Evolutionary conservation across 768 basidiomycete species (phyloP).

Genomic region (Lentinula detonsa): DNA sequence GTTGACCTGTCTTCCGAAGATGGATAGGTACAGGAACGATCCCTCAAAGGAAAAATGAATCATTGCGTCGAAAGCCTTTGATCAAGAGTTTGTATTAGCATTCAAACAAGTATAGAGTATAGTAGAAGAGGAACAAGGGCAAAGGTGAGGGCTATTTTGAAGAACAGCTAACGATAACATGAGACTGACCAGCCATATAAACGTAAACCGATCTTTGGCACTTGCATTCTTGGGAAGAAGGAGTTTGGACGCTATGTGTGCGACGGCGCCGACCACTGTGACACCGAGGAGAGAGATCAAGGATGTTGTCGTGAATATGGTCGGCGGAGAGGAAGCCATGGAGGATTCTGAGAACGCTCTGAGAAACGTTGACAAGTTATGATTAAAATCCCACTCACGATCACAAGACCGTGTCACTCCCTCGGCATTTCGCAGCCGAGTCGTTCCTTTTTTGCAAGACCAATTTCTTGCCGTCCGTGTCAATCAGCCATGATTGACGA

Average conservation of each 20-base stretch:
- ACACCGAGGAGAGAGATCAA: slow-evolving; percentile 61
- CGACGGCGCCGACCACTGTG: slow-evolving; percentile 39
- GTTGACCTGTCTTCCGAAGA: slow-evolving; percentile 68
- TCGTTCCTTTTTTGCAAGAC: too few relatives aligned
- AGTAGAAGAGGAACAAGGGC: not conserved
- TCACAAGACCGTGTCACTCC: not conserved
- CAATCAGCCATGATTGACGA: too few relatives aligned
- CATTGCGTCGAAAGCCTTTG: slow-evolving; percentile 71
- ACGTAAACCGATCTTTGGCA: slow-evolving; percentile 62
- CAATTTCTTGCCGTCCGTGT: too few relatives aligned
- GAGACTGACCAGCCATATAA: slow-evolving; percentile 68
- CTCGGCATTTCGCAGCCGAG: too few relatives aligned
- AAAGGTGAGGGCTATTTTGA: not conserved
- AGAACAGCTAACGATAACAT: not conserved
- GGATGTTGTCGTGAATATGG: slow-evolving; percentile 53
- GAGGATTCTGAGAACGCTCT: not conserved
- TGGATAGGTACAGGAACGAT: slow-evolving; percentile 72
- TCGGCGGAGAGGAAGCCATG: slow-evolving; percentile 8
- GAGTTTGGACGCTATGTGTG: slow-evolving; percentile 45
- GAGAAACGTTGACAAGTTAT: not conserved
- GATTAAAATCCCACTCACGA: not conserved
- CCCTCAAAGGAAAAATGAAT: slow-evolving; percentile 80
- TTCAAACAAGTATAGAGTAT: not conserved
- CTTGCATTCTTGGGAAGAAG: slow-evolving; percentile 59
- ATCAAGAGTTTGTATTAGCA: not conserved